phyloP scores from a whole-genome alignment of 2,329 filamentous ascomycete species.

The Parascedosporium putredinis region DNA sequence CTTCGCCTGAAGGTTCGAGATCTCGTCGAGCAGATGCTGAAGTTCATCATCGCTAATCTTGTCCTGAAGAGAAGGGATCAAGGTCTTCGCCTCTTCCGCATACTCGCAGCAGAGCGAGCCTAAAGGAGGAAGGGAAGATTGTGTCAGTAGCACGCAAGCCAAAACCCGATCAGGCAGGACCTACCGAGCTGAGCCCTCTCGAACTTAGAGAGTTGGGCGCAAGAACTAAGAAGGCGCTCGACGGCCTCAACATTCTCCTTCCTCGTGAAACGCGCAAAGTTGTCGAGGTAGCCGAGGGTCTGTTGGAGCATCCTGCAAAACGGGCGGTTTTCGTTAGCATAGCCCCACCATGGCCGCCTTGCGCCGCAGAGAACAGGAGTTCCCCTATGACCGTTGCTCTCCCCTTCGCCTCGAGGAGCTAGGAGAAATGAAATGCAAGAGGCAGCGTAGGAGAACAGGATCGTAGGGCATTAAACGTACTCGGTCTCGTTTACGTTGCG shows the following conservation, averaged over 20 bases:
- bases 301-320: constrained; percentile 61
- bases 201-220: constrained; percentile 76
- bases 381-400: no score
- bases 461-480: no score
- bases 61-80: constrained; percentile 79
- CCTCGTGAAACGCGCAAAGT: constrained; percentile 91
- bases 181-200: constrained; percentile 85
- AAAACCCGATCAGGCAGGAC: constrained; percentile 13
- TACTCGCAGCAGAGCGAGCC: constrained; percentile 87
- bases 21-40: constrained; percentile 79
- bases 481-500: constrained; percentile 79
- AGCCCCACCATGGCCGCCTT: constrained; percentile 9
- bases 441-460: no score
- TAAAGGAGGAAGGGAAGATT: constrained; percentile 22
- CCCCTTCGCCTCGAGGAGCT: no score
- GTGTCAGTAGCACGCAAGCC: constrained; percentile 1
- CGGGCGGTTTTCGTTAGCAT: background rate
- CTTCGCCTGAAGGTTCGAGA: constrained; percentile 60
- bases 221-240: constrained; percentile 70
- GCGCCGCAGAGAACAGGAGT: no score
- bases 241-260: constrained; percentile 94
- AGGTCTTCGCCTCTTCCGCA: constrained; percentile 89
- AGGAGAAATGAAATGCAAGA: no score
- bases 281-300: constrained; percentile 84
- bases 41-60: constrained; percentile 89